phyloP scores from a whole-genome alignment of 2,329 filamentous ascomycete species.

The Cytospora paraplurivora region DNA sequence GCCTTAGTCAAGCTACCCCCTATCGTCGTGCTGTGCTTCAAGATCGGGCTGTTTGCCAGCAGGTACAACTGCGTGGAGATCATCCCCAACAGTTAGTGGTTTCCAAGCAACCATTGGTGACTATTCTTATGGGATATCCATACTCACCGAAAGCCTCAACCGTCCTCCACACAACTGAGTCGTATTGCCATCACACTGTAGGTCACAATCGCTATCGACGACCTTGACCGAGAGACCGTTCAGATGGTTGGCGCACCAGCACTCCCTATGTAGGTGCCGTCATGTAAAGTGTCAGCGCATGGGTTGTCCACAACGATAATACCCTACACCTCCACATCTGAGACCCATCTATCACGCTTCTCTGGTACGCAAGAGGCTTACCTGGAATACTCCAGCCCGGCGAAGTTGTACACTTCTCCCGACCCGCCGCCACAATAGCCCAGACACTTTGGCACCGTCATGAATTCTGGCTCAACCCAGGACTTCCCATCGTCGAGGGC shows the following conservation, averaged over 20 bases:
- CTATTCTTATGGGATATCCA: not conserved
- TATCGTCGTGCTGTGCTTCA: not conserved
- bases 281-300: not conserved
- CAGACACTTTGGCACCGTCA: constrained; percentile 57
- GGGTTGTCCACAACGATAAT: not conserved
- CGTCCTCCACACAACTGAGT: constrained; percentile 56
- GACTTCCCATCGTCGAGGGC: constrained; percentile 49
- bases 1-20: not conserved
- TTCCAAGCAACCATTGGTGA: not conserved
- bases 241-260: constrained; percentile 59
- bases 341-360: too few species aligned
- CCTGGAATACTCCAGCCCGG: constrained; percentile 57
- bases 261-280: constrained; percentile 47
- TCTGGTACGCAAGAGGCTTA: constrained; percentile 31
- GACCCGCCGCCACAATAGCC: constrained; percentile 48
- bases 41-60: not conserved
- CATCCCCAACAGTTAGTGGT: not conserved
- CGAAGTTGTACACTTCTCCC: constrained; percentile 47
- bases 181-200: constrained; percentile 56
- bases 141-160: constrained; percentile 48
- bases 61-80: not conserved
- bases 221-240: constrained; percentile 49
- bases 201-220: constrained; percentile 50
- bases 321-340: too few species aligned
- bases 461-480: constrained; percentile 45